phyloP scores from a whole-genome alignment of 148 eudicot genomes.

The Talinum fruticosum region DNA sequence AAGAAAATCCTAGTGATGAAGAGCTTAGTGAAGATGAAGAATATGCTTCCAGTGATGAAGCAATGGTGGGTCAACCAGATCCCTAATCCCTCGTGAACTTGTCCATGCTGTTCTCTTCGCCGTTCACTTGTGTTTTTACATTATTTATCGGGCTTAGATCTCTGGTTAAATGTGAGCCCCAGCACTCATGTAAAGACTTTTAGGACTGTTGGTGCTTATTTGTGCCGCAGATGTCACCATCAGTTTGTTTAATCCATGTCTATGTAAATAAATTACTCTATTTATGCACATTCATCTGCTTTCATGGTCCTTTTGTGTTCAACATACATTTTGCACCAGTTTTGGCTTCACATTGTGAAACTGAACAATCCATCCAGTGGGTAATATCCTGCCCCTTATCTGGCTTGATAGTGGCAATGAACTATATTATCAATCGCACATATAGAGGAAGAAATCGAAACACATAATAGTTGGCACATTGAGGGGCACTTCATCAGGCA shows the following conservation, averaged over 20 bases:
- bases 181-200: conserved; percentile 26
- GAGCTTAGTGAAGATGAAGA: conserved; percentile 55
- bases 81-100: conserved; percentile 28
- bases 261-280: conserved; percentile 33
- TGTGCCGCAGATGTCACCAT: conserved; percentile 7
- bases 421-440: too few relatives aligned
- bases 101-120: conserved; percentile 1
- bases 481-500: too few relatives aligned
- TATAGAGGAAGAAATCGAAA: too few relatives aligned
- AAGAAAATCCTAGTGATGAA: conserved; percentile 54
- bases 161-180: conserved; percentile 16
- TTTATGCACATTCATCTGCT: neutral
- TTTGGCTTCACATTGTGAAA: too few relatives aligned
- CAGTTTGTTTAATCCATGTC: conserved; percentile 19
- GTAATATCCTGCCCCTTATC: too few relatives aligned
- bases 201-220: conserved; percentile 25
- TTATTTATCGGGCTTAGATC: conserved; percentile 29
- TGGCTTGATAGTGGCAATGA: too few relatives aligned
- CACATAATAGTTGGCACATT: too few relatives aligned
- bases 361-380: too few relatives aligned
- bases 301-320: neutral
- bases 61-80: conserved; percentile 50
- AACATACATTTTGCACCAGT: neutral
- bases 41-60: conserved; percentile 57
- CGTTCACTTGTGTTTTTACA: conserved; percentile 38